Evolutionary conservation across 2,329 filamentous ascomycete species (phyloP).

Genomic region (Cryoendolithus antarcticus): DNA sequence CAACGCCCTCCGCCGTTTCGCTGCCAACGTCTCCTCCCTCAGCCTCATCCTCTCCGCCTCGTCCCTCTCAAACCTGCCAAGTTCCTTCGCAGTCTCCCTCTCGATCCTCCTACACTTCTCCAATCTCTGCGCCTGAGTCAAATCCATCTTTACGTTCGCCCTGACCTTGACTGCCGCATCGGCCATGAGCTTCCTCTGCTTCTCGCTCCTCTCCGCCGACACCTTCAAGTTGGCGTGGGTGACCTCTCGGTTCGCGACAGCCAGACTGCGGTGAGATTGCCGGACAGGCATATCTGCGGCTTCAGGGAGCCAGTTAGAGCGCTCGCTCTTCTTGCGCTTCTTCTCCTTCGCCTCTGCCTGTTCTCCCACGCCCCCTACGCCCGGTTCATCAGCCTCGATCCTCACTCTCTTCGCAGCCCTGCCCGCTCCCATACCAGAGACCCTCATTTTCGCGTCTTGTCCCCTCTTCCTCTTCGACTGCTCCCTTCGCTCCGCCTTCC

Average conservation of each 20-base stretch:
- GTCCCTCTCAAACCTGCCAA: conserved; percentile 83
- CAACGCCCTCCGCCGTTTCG: conserved; percentile 73
- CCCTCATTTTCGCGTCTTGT: conserved; percentile 57
- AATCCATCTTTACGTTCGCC: conserved; percentile 64
- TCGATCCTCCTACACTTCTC: conserved; percentile 48
- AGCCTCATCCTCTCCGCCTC: conserved; percentile 83
- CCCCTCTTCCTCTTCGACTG: conserved; percentile 70
- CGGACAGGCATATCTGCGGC: conserved; percentile 49
- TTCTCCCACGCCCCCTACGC: conserved; percentile 4
- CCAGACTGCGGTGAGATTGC: conserved; percentile 50
- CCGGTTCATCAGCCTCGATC: conserved; percentile 28
- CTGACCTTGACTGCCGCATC: conserved; percentile 46
- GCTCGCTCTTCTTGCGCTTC: conserved; percentile 64
- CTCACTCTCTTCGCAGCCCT: conserved; percentile 61
- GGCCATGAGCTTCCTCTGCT: conserved; percentile 55
- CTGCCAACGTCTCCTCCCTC: conserved; percentile 68
- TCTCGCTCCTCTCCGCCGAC: conserved; percentile 56
- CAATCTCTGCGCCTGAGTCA: conserved; percentile 72
- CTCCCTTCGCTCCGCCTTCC: conserved; percentile 61
- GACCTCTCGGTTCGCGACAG: conserved; percentile 45
- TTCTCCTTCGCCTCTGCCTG: conserved; percentile 26
- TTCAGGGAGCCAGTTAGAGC: conserved; percentile 57
- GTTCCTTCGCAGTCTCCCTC: conserved; percentile 68
- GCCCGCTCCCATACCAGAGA: conserved; percentile 32
- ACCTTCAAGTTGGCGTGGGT: conserved; percentile 60